These are phyloP conservation scores for Phytophthora pistaciae DNA, from an alignment of 352 stramenopile genomes.

Conservation along the genomic window DNA sequence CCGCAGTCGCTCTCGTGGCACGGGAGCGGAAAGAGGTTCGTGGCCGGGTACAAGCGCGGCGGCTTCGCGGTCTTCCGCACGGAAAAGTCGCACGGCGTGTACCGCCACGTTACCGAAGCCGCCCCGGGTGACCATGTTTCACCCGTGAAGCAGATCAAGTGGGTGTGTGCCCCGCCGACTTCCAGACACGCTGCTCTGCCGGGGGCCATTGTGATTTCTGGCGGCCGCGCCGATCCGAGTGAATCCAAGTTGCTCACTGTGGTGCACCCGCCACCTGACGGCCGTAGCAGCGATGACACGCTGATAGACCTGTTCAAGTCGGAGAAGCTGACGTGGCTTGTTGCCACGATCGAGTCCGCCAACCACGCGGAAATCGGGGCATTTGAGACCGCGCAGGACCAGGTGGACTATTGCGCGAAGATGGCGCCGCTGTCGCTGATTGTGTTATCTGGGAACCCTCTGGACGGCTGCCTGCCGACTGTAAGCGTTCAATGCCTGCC, in stretches of 20 bases:
- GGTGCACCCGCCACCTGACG: conserved; percentile 46
- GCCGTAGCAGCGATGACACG: conserved; percentile 54
- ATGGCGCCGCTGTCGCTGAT: conserved; percentile 69
- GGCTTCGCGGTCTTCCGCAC: conserved; percentile 65
- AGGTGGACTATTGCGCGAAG: conserved; percentile 63
- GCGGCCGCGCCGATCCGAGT: conserved; percentile 28
- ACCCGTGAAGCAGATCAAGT: conserved; percentile 61
- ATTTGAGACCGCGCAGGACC: conserved; percentile 58
- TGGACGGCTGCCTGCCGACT: conserved; percentile 69
- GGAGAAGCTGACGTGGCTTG: conserved; percentile 66
- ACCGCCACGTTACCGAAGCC: conserved; percentile 22
- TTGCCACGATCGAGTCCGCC: conserved; percentile 45
- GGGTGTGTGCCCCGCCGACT: conserved; percentile 68
- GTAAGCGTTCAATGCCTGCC: conserved; percentile 75
- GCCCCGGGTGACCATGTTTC: conserved; percentile 7
- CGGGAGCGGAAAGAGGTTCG: conserved; percentile 80
- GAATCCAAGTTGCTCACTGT: conserved; percentile 53
- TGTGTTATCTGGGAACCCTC: conserved; percentile 74
- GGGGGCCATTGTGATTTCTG: conserved; percentile 62
- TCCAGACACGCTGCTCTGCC: conserved; percentile 59
- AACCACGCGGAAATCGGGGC: conserved; percentile 62
- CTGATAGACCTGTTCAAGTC: conserved; percentile 63
- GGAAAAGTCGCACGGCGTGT: conserved; percentile 66
- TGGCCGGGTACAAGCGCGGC: conserved; percentile 69
- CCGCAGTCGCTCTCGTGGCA: conserved; percentile 80